A percentile compares a stretch with the other conserved stretches of the same genome.
Conservation (phyloP, 148 eudicot species). For the Simmondsia chinensis region DNA sequence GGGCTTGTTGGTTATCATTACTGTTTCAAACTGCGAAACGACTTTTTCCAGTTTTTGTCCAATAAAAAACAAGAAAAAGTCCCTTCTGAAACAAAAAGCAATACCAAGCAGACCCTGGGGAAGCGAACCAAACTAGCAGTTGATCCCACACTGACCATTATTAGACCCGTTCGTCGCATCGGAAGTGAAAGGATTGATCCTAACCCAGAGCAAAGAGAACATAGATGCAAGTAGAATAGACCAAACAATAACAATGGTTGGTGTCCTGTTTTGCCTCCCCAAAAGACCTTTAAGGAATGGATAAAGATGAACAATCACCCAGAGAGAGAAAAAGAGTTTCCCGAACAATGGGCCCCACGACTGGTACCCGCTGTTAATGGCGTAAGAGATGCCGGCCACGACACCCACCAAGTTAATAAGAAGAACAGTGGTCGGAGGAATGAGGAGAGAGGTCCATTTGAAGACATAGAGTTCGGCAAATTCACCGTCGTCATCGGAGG, state of each 20-base stretch:
- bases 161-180: constrained; percentile 20
- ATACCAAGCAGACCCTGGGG: not conserved
- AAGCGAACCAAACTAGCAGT: constrained; percentile 36
- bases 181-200: constrained; percentile 67
- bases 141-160: constrained; percentile 43
- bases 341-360: constrained; percentile 90
- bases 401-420: constrained; percentile 66
- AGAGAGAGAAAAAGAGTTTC: constrained; percentile 65
- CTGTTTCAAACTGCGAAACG: no score
- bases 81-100: not conserved
- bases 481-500: constrained; percentile 72
- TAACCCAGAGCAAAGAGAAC: constrained; percentile 78
- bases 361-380: constrained; percentile 73
- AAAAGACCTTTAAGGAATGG: constrained; percentile 85
- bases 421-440: constrained; percentile 77
- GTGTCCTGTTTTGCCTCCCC: constrained; percentile 73
- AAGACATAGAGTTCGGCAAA: constrained; percentile 68
- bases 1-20: no score
- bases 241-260: constrained; percentile 86
- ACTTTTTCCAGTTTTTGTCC: no score
- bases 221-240: constrained; percentile 72
- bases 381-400: constrained; percentile 73
- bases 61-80: no score
- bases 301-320: constrained; percentile 79
- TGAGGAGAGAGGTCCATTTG: constrained; percentile 76